These are phyloP conservation scores for Rhizophora mangle DNA, from an alignment of 345 rosid genomes.

Conservation along the genomic window DNA sequence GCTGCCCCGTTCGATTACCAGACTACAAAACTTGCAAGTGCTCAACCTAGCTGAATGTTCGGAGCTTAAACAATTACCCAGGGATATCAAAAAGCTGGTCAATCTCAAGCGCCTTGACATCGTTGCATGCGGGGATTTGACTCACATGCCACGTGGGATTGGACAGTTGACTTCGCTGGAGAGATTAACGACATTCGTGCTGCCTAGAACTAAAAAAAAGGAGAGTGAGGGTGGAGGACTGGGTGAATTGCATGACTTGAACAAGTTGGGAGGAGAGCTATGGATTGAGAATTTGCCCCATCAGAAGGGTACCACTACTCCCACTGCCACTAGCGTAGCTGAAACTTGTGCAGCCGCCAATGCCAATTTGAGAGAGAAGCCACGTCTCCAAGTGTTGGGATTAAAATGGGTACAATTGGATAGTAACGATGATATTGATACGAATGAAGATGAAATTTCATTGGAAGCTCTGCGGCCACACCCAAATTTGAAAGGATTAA, in stretches of 20 bases:
- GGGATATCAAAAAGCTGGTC: background rate
- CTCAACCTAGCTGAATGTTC: too few relatives aligned
- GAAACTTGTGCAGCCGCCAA: too few relatives aligned
- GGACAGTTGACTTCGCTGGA: conserved; percentile 25
- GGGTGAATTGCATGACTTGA: conserved; percentile 17
- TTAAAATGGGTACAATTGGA: conserved; percentile 6
- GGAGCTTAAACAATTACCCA: too few relatives aligned
- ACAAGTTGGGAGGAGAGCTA: background rate
- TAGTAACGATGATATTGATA: background rate
- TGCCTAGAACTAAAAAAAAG: background rate
- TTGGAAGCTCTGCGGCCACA: too few relatives aligned
- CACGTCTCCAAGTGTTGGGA: background rate
- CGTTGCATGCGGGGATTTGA: background rate
- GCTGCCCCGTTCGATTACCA: conserved; percentile 10
- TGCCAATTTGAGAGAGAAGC: background rate
- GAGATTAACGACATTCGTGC: background rate
- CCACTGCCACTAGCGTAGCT: too few relatives aligned
- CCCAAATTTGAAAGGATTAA: too few relatives aligned
- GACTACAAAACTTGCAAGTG: too few relatives aligned
- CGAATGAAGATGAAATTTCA: background rate
- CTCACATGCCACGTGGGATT: conserved; percentile 23
- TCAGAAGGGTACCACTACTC: too few relatives aligned
- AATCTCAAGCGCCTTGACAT: conserved; percentile 6
- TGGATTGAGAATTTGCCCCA: too few relatives aligned
- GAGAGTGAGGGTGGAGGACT: background rate